phyloP scores from a whole-genome alignment of 148 eudicot genomes.

The Polygonum maritimum region DNA sequence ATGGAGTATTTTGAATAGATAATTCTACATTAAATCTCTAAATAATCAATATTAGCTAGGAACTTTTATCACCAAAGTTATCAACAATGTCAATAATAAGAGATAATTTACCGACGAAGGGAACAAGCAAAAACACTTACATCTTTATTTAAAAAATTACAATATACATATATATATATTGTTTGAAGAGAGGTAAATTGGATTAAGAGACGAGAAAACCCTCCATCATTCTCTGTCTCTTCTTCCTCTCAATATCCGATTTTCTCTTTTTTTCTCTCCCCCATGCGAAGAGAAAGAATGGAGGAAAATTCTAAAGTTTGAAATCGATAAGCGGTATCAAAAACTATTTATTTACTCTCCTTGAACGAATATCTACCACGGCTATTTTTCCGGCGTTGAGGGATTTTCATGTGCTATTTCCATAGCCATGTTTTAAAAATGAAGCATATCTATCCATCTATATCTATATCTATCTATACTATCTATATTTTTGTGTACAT shows the following conservation, averaged over 20 bases:
- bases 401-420: not conserved
- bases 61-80: not conserved
- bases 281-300: not conserved
- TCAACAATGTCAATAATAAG: not conserved
- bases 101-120: not conserved
- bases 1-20: no score
- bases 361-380: not conserved
- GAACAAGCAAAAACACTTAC: not conserved
- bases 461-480: not conserved
- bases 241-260: not conserved
- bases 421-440: not conserved
- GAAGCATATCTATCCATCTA: not conserved
- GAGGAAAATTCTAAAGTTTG: not conserved
- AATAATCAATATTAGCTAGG: not conserved
- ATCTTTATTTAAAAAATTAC: not conserved
- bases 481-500: no score
- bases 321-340: not conserved
- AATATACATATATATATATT: not conserved
- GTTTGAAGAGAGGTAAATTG: conserved; percentile 4
- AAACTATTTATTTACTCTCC: not conserved
- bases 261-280: not conserved
- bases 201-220: conserved; percentile 5
- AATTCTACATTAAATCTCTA: not conserved
- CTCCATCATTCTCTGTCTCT: conserved; percentile 5
- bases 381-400: not conserved